phyloP scores from a whole-genome alignment of 1,139 yeast species.

The Candida sanyaensis region DNA sequence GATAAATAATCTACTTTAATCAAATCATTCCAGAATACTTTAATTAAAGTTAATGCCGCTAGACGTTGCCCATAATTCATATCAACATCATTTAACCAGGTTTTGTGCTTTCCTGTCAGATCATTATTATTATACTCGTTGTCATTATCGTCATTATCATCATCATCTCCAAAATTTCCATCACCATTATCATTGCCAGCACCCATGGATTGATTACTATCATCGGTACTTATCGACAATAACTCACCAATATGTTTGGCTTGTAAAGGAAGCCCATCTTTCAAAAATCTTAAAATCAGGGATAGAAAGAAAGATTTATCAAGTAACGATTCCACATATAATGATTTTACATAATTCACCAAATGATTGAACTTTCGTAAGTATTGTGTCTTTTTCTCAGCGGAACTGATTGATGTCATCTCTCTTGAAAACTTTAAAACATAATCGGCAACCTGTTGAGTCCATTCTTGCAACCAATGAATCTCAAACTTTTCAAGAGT shows the following conservation, averaged over 20 bases:
- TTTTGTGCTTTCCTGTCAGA: not conserved
- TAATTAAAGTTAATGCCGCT: slow-evolving; percentile 54
- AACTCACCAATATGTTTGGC: slow-evolving; percentile 23
- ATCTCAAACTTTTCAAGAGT: slow-evolving; percentile 42
- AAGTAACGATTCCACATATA: slow-evolving; percentile 68
- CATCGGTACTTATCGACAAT: slow-evolving; percentile 9
- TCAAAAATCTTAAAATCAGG: slow-evolving; percentile 61
- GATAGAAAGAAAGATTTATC: slow-evolving; percentile 63
- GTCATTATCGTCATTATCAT: slow-evolving; percentile 13
- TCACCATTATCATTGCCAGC: slow-evolving; percentile 15
- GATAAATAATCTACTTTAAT: slow-evolving; percentile 54
- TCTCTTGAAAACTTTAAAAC: slow-evolving; percentile 53
- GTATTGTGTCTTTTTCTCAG: slow-evolving; percentile 47
- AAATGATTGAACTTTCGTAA: slow-evolving; percentile 58
- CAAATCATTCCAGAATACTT: slow-evolving; percentile 73
- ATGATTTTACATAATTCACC: slow-evolving; percentile 57
- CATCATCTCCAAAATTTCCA: slow-evolving; percentile 7
- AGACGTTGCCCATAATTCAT: slow-evolving; percentile 39
- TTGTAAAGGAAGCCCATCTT: slow-evolving; percentile 51
- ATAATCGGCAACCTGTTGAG: slow-evolving; percentile 70
- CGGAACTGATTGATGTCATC: slow-evolving; percentile 24
- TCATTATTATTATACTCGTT: not conserved
- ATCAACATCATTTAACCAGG: slow-evolving; percentile 21
- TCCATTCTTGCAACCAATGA: slow-evolving; percentile 86
- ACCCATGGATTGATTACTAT: not conserved